Evolutionary conservation across 805 yeast genomes (phyloP).

Genomic region (Trichomonascus vanleenenianus): DNA sequence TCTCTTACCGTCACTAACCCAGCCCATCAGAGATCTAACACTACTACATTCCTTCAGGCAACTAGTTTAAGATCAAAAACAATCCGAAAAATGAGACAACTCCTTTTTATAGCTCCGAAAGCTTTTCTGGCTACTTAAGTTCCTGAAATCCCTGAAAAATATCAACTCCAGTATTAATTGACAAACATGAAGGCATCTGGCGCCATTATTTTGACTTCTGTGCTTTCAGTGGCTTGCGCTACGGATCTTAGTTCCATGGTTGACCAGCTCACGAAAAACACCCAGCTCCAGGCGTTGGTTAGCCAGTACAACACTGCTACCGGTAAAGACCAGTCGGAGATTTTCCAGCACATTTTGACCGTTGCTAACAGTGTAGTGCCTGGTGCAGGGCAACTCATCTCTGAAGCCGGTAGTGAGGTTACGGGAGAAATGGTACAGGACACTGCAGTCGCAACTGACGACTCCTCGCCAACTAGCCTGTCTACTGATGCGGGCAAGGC

Average conservation of each 20-base stretch:
- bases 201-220: not conserved
- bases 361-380: constrained; percentile 14
- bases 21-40: too few relatives aligned
- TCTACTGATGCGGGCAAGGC: not conserved
- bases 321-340: constrained; percentile 9
- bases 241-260: constrained; percentile 8
- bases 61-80: too few relatives aligned
- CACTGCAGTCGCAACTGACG: too few relatives aligned
- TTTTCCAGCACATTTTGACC: constrained; percentile 10
- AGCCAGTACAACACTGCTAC: constrained; percentile 14
- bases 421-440: too few relatives aligned
- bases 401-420: not conserved
- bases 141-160: too few relatives aligned
- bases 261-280: constrained; percentile 9
- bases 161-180: too few relatives aligned
- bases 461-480: not conserved
- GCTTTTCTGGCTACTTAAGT: too few relatives aligned
- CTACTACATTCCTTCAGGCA: too few relatives aligned
- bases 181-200: too few relatives aligned
- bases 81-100: too few relatives aligned
- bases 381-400: constrained; percentile 15
- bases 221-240: not conserved
- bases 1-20: too few relatives aligned
- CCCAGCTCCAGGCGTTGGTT: constrained; percentile 6
- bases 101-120: too few relatives aligned